phyloP scores from a whole-genome alignment of 1,284 basidiomycete genomes.

The Kwoniella shivajii region DNA sequence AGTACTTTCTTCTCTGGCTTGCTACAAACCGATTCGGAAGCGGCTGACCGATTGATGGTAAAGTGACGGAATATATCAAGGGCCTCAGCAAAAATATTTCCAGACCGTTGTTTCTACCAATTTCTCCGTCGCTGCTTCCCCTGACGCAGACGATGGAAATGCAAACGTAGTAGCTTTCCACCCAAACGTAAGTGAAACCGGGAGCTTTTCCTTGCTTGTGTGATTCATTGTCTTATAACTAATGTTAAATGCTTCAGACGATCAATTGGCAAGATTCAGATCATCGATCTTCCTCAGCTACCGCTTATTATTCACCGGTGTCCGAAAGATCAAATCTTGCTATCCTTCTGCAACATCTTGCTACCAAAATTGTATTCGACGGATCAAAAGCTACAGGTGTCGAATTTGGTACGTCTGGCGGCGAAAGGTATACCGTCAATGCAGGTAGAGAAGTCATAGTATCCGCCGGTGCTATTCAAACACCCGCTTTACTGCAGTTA shows the following conservation, averaged over 20 bases:
- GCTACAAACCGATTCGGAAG: background rate
- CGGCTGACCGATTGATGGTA: background rate
- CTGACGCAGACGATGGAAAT: constrained; percentile 63
- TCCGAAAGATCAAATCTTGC: constrained; percentile 48
- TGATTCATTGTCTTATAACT: background rate
- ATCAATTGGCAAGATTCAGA: constrained; percentile 50
- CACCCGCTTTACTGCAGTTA: constrained; percentile 55
- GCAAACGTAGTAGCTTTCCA: constrained; percentile 62
- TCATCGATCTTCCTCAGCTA: constrained; percentile 55
- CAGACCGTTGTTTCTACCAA: constrained; percentile 56
- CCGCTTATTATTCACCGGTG: constrained; percentile 57
- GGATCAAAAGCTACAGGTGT: constrained; percentile 27
- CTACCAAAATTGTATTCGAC: constrained; percentile 30
- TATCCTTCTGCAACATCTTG: constrained; percentile 46
- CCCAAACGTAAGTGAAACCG: constrained; percentile 19
- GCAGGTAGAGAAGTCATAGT: constrained; percentile 55
- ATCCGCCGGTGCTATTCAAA: constrained; percentile 54
- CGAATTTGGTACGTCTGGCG: constrained; percentile 24
- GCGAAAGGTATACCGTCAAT: constrained; percentile 35
- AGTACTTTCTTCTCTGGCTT: constrained; percentile 1
- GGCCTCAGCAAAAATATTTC: constrained; percentile 62
- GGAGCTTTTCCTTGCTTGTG: background rate
- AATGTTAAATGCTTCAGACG: constrained; percentile 26
- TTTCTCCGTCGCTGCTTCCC: constrained; percentile 33
- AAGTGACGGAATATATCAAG: constrained; percentile 59